Base-by-base conservation (phyloP, 768 basidiomycete genomes). In the Kwoniella botswanensis region DNA sequence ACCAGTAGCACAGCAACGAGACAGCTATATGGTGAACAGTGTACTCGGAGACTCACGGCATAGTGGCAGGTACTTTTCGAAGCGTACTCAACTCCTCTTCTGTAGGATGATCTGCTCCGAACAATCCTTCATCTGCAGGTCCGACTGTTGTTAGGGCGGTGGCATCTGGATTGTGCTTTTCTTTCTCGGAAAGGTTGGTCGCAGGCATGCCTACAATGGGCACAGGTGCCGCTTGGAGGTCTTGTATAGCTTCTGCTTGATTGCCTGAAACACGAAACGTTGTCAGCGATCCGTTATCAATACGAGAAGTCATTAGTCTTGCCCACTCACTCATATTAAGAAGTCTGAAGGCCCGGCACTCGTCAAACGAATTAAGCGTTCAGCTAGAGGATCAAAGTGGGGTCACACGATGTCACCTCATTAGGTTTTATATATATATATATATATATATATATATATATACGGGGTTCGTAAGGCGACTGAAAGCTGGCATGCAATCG, bases 11-110 rank as follows among this genome's bases (percentile, higher is more conserved):
- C 26, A 26, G 26, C 26, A 26, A 26, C 26, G 26, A 26, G 26
- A 26, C 26, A 26, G 26, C 26, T 26, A 26, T 26, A 26, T 26
- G 4, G 2, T 2, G 26, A 26, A 26, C 26, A 4, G 26, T 26
- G 26, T 26, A 26, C 4, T 2, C 26, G 26, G 26, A 2, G 26
- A 67, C 70, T 60, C 73, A 71, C 70, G 74, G 79, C 71, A 83
- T 73, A 6, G 71, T 35, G 10, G 75, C 81, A 3, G 76, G 43
- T 26, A 82, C 67, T 44, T 69, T 74, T 41, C 81, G 44, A 0
- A 82, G 66, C 1, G 79, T 80, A 12, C 22, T 21, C 21, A 72
- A 3, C 35, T 75, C 71, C 63, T 75, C 68, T 12, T 67, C 65
- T 26, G 70, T 74, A 6, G 74, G 74, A 18, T 29, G 9, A 9